These are phyloP conservation scores for Ophiosphaerella korrae DNA, from an alignment of 2,329 filamentous ascomycete genomes.

Conservation along the genomic window DNA sequence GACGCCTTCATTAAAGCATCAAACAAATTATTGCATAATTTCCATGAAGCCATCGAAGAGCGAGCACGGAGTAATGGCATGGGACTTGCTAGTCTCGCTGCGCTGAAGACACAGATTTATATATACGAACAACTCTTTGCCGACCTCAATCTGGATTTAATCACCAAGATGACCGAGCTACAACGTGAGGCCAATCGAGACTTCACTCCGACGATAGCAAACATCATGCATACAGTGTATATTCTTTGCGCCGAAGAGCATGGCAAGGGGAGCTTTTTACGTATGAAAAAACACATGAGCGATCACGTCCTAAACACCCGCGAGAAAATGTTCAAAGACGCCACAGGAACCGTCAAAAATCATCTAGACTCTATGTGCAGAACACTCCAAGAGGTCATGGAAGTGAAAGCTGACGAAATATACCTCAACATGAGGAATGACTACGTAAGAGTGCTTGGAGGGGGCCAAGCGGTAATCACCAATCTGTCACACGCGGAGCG, in stretches of 20 bases:
- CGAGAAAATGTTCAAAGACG: conserved; percentile 57
- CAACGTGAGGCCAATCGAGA: conserved; percentile 61
- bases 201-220: conserved; percentile 57
- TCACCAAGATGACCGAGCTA: conserved; percentile 47
- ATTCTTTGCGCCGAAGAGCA: conserved; percentile 50
- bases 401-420: conserved; percentile 54
- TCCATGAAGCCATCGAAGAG: conserved; percentile 52
- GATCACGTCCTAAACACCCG: conserved; percentile 50
- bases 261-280: conserved; percentile 54
- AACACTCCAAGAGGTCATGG: conserved; percentile 51
- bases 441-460: conserved; percentile 45
- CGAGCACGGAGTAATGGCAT: conserved; percentile 47
- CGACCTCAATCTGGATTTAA: conserved; percentile 41
- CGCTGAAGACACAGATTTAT: conserved; percentile 51
- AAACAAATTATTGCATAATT: conserved; percentile 42
- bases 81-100: conserved; percentile 47
- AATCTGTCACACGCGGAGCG: conserved; percentile 20
- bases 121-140: conserved; percentile 51
- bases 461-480: conserved; percentile 9
- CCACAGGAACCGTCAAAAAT: conserved; percentile 49
- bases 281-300: conserved; percentile 60
- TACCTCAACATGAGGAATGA: conserved; percentile 43
- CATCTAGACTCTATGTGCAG: conserved; percentile 51
- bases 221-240: conserved; percentile 56
- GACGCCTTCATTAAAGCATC: conserved; percentile 42